These are phyloP conservation scores for Chloranthus sessilifolius DNA, from an alignment of 164 flowering plant species.

Conservation along the genomic window DNA sequence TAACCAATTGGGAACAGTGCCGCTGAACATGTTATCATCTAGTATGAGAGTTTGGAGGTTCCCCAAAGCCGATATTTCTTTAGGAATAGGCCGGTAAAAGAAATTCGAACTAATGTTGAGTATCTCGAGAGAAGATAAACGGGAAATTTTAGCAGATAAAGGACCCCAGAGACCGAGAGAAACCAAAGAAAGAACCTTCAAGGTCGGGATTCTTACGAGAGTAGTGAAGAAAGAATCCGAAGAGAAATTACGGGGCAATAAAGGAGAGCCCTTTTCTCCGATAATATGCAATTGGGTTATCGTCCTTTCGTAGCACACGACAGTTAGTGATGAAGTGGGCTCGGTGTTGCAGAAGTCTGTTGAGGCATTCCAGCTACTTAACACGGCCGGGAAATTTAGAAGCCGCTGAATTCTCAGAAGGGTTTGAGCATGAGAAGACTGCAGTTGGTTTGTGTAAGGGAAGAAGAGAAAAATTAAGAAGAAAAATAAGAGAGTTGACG, in stretches of 20 bases:
- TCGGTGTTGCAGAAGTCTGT: slow-evolving; percentile 79
- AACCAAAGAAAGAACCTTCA: slow-evolving; percentile 82
- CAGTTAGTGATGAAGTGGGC: slow-evolving; percentile 44
- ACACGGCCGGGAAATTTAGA: slow-evolving; percentile 48
- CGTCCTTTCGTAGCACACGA: slow-evolving; percentile 79
- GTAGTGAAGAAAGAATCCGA: slow-evolving; percentile 61
- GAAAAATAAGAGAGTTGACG: slow-evolving; percentile 18
- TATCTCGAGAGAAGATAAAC: slow-evolving; percentile 70
- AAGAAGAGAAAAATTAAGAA: slow-evolving; percentile 19
- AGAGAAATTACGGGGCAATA: slow-evolving; percentile 63
- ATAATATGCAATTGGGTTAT: slow-evolving; percentile 77
- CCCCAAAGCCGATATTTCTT: slow-evolving; percentile 39
- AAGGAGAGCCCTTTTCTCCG: slow-evolving; percentile 42
- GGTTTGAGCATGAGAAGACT: slow-evolving; percentile 59
- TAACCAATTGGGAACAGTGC: slow-evolving; percentile 55
- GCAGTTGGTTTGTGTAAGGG: slow-evolving; percentile 41
- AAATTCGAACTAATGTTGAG: slow-evolving; percentile 79
- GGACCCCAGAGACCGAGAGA: slow-evolving; percentile 94
- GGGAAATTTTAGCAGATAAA: slow-evolving; percentile 54
- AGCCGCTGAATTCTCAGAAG: slow-evolving; percentile 56
- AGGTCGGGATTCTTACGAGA: slow-evolving; percentile 56
- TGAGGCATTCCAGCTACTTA: slow-evolving; percentile 56
- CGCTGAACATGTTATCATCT: slow-evolving; percentile 69
- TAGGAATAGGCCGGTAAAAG: slow-evolving; percentile 60
- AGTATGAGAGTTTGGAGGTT: slow-evolving; percentile 72